These are phyloP conservation scores for Didymella pomorum DNA, from an alignment of 2,329 filamentous ascomycete genomes.

Conservation along the genomic window DNA sequence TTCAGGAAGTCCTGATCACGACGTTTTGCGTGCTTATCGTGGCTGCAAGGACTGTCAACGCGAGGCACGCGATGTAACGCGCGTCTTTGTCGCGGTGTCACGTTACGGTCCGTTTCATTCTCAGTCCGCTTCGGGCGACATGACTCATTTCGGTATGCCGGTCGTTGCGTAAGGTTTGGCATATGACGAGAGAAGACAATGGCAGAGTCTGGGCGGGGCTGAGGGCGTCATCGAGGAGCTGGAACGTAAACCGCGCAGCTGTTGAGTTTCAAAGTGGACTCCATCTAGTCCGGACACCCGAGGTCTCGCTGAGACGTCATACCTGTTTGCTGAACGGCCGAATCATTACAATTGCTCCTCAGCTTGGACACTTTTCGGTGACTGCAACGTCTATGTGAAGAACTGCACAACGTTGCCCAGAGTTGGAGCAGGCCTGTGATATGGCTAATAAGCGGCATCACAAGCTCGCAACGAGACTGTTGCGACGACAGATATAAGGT, in stretches of 20 bases:
- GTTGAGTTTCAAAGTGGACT: constrained; percentile 8
- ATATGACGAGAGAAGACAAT: constrained; percentile 7
- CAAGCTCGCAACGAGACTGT: not conserved
- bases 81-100: constrained; percentile 21
- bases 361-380: too few species aligned
- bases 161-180: constrained; percentile 14
- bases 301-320: not conserved
- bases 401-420: not conserved
- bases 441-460: not conserved
- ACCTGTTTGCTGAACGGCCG: not conserved
- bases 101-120: constrained; percentile 14
- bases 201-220: constrained; percentile 8
- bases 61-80: constrained; percentile 23
- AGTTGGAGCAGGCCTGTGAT: not conserved
- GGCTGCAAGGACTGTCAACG: constrained; percentile 12
- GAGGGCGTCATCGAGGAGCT: constrained; percentile 9
- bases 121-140: constrained; percentile 8
- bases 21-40: not conserved
- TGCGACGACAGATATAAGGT: not conserved
- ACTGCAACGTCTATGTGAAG: too few species aligned
- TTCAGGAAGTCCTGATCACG: not conserved
- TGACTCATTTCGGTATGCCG: constrained; percentile 18
- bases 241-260: constrained; percentile 4
- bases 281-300: not conserved
- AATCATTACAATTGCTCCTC: not conserved